Evolutionary conservation across 192 early-diverging fungal genomes (phyloP).

Genomic region (Backusella psychrophila): DNA sequence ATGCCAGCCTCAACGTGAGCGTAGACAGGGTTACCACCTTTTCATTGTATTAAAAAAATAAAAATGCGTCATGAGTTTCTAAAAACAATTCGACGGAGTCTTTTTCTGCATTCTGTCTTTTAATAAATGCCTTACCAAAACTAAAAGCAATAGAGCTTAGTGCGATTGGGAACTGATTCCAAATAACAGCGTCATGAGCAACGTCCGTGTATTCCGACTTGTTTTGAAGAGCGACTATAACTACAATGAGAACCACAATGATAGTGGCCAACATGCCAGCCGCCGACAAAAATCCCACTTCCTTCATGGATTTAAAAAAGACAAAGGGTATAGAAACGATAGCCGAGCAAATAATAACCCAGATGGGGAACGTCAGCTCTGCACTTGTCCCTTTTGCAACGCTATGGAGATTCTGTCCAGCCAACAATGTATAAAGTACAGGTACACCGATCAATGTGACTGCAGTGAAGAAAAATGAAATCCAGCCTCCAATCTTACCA

Average conservation of each 20-base stretch:
- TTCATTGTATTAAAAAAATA: not conserved
- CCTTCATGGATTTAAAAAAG: conserved; percentile 70
- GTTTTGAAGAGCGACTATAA: conserved; percentile 47
- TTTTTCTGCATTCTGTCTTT: not conserved
- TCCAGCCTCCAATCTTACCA: conserved; percentile 54
- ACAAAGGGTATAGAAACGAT: conserved; percentile 68
- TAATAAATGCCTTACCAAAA: conserved; percentile 8
- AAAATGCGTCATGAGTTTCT: not conserved
- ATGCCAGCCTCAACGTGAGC: conserved; percentile 75
- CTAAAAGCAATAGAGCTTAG: conserved; percentile 56
- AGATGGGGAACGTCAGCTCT: conserved; percentile 41
- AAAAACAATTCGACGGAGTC: conserved; percentile 29
- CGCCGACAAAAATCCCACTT: conserved; percentile 64
- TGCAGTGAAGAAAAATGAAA: conserved; percentile 59
- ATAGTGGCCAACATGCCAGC: conserved; percentile 68
- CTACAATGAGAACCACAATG: conserved; percentile 58
- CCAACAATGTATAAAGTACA: conserved; percentile 62
- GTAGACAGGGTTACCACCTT: conserved; percentile 70
- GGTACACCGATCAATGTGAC: conserved; percentile 65
- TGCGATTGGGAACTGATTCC: conserved; percentile 55
- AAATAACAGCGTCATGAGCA: conserved; percentile 38
- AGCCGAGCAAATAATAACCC: conserved; percentile 53
- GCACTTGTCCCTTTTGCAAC: conserved; percentile 47
- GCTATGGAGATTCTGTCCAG: conserved; percentile 61
- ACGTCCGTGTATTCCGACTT: not conserved